These are phyloP conservation scores for Moricandia moricandioides DNA, from an alignment of 345 rosid genomes.

Conservation along the genomic window DNA sequence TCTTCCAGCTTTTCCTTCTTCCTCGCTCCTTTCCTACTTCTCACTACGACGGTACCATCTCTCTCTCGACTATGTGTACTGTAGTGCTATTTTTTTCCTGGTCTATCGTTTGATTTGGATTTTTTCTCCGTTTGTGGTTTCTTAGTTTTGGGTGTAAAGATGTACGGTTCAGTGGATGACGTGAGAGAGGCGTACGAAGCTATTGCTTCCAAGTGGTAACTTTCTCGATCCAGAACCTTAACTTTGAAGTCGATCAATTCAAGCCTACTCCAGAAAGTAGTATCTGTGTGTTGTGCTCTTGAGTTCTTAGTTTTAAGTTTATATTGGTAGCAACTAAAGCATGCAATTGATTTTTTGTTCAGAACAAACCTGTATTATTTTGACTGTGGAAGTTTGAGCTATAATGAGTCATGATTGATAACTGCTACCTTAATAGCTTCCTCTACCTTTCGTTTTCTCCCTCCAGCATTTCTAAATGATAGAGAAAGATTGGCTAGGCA, in stretches of 20 bases:
- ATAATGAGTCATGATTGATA: background rate
- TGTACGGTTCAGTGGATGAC: constrained; percentile 52
- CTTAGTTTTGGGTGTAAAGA: constrained; percentile 61
- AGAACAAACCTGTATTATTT: background rate
- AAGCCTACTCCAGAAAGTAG: background rate
- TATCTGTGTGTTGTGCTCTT: background rate
- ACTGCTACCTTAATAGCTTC: background rate
- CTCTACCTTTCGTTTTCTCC: background rate
- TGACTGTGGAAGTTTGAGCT: background rate
- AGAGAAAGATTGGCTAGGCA: background rate
- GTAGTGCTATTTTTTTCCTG: background rate
- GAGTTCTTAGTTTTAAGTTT: background rate
- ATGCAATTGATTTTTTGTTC: background rate
- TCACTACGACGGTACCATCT: constrained; percentile 70
- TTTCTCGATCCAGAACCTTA: background rate
- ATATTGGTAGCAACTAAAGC: background rate
- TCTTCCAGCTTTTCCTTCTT: constrained; percentile 74
- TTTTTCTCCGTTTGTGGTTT: background rate
- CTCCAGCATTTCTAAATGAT: background rate
- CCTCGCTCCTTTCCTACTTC: constrained; percentile 76
- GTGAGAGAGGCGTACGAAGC: constrained; percentile 68
- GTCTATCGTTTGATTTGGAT: background rate
- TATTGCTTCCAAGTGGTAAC: constrained; percentile 60
- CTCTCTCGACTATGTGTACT: background rate
- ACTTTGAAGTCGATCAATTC: background rate